Conservation (phyloP, 495 filamentous ascomycete species). For the Penicillium roqueforti region DNA sequence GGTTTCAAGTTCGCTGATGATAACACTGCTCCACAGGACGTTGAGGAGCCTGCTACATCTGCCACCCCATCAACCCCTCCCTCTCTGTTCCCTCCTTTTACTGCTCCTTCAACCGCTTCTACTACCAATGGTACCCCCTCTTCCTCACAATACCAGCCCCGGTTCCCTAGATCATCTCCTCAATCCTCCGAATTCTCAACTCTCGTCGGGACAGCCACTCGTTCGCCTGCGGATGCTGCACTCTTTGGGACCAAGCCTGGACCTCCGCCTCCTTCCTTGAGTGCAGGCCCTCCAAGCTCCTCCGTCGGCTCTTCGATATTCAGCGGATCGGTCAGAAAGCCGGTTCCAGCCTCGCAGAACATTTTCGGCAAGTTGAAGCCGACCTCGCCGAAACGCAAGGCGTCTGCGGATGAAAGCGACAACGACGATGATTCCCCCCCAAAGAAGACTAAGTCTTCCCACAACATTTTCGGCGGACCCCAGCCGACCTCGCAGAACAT, state of each 20-base stretch:
- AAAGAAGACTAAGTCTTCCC: slow-evolving; percentile 13
- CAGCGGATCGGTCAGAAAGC: slow-evolving; percentile 20
- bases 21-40: slow-evolving; percentile 7
- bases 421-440: slow-evolving; percentile 25
- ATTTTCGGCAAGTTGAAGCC: slow-evolving; percentile 56
- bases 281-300: too few species aligned
- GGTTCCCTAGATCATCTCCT: too few species aligned
- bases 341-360: slow-evolving; percentile 40
- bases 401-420: slow-evolving; percentile 22
- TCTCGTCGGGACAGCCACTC: too few species aligned
- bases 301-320: slow-evolving; percentile 18
- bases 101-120: too few species aligned
- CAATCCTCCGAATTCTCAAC: too few species aligned
- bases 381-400: slow-evolving; percentile 17
- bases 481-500: slow-evolving; percentile 45
- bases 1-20: slow-evolving; percentile 35
- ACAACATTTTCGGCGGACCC: not conserved
- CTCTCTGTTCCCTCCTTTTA: not conserved
- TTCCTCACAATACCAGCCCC: too few species aligned
- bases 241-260: too few species aligned
- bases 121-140: too few species aligned
- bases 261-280: too few species aligned
- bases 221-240: too few species aligned
- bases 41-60: slow-evolving; percentile 9
- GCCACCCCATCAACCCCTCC: not conserved